Conservation (phyloP, 1,139 yeast species). For the Hyphopichia burtonii region DNA sequence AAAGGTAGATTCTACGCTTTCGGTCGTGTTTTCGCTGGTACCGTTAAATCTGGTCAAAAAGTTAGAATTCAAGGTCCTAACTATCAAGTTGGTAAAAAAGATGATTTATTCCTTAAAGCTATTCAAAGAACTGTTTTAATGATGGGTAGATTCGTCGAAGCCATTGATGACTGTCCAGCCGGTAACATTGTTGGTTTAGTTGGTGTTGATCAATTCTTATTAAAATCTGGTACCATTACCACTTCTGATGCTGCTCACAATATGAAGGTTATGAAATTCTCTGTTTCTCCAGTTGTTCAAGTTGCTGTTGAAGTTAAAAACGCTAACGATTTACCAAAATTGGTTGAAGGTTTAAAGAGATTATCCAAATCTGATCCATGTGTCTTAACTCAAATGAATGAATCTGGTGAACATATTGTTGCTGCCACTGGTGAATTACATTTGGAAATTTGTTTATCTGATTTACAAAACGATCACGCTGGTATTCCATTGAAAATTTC, state of each 20-base stretch:
- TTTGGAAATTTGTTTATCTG: conserved; percentile 95
- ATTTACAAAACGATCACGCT: conserved; percentile 98
- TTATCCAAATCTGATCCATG: conserved; percentile 99
- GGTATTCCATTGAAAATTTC: conserved; percentile 98
- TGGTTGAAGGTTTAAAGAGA: conserved; percentile 99
- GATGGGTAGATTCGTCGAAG: conserved; percentile 99
- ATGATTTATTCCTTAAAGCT: conserved; percentile 94
- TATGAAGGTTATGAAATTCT: conserved; percentile 99
- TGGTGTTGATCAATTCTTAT: conserved; percentile 99
- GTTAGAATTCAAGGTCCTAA: conserved; percentile 99
- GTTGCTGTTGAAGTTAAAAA: conserved; percentile 99
- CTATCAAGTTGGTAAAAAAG: conserved; percentile 98
- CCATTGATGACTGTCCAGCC: conserved; percentile 99
- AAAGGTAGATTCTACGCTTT: conserved; percentile 99
- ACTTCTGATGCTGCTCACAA: conserved; percentile 96
- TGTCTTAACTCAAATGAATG: conserved; percentile 83
- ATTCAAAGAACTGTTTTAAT: conserved; percentile 98
- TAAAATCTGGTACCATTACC: conserved; percentile 99
- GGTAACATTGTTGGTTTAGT: conserved; percentile 99
- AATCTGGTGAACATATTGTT: conserved; percentile 99
- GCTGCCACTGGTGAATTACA: conserved; percentile 99
- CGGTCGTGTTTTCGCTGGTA: conserved; percentile 99
- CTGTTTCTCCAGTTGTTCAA: conserved; percentile 99
- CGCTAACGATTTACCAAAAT: conserved; percentile 98
- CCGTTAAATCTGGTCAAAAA: conserved; percentile 98